Evolutionary conservation across 1,284 basidiomycete genomes (phyloP).

Genomic region (Pseudozyma thailandica): DNA sequence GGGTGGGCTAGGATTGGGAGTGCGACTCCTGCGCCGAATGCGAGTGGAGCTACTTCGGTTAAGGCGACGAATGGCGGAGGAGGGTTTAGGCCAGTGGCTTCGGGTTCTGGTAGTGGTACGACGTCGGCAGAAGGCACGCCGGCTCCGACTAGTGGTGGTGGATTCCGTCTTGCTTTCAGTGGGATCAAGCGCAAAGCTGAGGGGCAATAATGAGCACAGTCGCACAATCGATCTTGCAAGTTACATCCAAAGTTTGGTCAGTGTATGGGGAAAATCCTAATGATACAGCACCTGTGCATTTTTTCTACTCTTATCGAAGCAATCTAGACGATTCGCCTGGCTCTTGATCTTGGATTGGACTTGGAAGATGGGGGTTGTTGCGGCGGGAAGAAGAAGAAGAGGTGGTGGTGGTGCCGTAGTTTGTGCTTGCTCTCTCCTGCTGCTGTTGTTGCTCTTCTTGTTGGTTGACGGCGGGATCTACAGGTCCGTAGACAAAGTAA

Average conservation of each 20-base stretch:
- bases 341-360: background rate
- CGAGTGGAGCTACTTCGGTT: background rate
- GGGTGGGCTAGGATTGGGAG: slow-evolving; percentile 45
- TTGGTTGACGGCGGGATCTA: too few species aligned
- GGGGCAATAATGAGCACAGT: background rate
- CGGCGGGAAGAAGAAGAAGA: background rate
- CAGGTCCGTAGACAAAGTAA: slow-evolving; percentile 62
- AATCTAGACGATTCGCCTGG: background rate
- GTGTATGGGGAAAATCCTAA: too few species aligned
- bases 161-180: slow-evolving; percentile 26
- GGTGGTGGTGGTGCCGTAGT: background rate
- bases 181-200: slow-evolving; percentile 35
- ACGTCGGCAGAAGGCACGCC: background rate
- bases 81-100: slow-evolving; percentile 18
- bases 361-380: too few species aligned
- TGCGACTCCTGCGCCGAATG: slow-evolving; percentile 26
- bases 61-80: background rate
- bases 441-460: background rate
- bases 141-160: slow-evolving; percentile 1
- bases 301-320: too few species aligned
- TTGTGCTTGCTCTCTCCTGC: background rate
- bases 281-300: too few species aligned
- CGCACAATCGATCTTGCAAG: too few species aligned
- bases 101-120: slow-evolving; percentile 1
- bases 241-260: too few species aligned